These are phyloP conservation scores for Medicago truncatula DNA, from an alignment of 306 rosid genomes.

Conservation along the genomic window DNA sequence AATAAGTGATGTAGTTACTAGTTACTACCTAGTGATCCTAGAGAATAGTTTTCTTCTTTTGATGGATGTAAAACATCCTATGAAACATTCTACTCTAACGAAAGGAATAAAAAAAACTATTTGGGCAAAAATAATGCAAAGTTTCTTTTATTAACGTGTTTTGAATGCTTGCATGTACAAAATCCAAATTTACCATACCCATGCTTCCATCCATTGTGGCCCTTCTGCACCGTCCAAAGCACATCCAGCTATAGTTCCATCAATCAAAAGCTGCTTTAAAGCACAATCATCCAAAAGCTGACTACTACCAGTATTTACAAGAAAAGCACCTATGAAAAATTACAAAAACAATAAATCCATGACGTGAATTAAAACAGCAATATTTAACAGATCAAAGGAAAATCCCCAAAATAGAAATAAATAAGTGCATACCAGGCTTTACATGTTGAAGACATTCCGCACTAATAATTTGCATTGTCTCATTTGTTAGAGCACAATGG, in stretches of 20 bases:
- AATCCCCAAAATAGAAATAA: constrained; percentile 14
- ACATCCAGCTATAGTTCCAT: constrained; percentile 96
- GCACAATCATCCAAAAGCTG: constrained; percentile 98
- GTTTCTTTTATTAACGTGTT: constrained; percentile 17
- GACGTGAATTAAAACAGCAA: constrained; percentile 21
- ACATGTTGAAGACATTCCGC: constrained; percentile 93
- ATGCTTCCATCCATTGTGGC: constrained; percentile 99
- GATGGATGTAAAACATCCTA: constrained; percentile 21
- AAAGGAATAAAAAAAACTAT: constrained; percentile 40
- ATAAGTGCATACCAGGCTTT: constrained; percentile 73
- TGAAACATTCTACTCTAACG: constrained; percentile 28
- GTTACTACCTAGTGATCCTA: constrained; percentile 2
- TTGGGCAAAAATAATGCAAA: constrained; percentile 26
- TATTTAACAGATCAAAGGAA: constrained; percentile 14
- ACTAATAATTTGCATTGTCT: constrained; percentile 86
- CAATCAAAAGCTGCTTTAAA: constrained; percentile 96
- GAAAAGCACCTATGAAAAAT: constrained; percentile 78
- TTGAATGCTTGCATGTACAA: constrained; percentile 20
- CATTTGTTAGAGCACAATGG: constrained; percentile 90
- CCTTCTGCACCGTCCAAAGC: constrained; percentile 99
- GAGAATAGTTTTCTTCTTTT: constrained; percentile 23
- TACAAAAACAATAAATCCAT: constrained; percentile 31
- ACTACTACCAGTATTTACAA: constrained; percentile 94
- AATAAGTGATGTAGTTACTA: background rate
- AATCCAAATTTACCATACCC: constrained; percentile 67